These are phyloP conservation scores for Mycena venus DNA, from an alignment of 768 basidiomycete genomes.

Conservation along the genomic window DNA sequence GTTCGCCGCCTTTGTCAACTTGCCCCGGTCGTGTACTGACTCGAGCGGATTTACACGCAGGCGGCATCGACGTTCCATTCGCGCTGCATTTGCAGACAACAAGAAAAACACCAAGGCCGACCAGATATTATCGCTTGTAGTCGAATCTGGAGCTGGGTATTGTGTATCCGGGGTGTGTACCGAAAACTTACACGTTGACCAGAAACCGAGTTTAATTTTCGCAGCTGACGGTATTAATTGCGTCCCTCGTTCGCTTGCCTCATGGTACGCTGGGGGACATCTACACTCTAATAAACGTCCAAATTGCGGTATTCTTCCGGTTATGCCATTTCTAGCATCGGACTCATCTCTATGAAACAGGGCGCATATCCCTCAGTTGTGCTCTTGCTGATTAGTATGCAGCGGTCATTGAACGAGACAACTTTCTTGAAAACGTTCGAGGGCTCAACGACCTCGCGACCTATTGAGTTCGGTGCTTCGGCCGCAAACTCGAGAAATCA, in stretches of 20 bases:
- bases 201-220: background rate
- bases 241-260: slow-evolving; percentile 21
- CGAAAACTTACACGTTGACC: background rate
- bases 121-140: background rate
- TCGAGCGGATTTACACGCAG: background rate
- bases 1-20: background rate
- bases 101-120: background rate
- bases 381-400: slow-evolving; percentile 8
- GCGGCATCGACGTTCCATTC: background rate
- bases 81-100: background rate
- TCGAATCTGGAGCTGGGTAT: background rate
- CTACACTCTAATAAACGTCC: slow-evolving; percentile 27
- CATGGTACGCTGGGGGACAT: slow-evolving; percentile 32
- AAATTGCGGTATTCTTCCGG: slow-evolving; percentile 27
- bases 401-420: slow-evolving; percentile 7
- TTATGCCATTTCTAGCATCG: too few species aligned
- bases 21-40: too few species aligned
- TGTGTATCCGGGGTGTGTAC: background rate
- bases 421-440: slow-evolving; percentile 3
- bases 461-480: too few species aligned
- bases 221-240: slow-evolving; percentile 21
- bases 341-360: too few species aligned
- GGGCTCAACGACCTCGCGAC: too few species aligned
- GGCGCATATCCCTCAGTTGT: slow-evolving; percentile 18
- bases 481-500: too few species aligned